These are phyloP conservation scores for Phialophora macrospora DNA, from an alignment of 2,329 filamentous ascomycete genomes.

Conservation along the genomic window DNA sequence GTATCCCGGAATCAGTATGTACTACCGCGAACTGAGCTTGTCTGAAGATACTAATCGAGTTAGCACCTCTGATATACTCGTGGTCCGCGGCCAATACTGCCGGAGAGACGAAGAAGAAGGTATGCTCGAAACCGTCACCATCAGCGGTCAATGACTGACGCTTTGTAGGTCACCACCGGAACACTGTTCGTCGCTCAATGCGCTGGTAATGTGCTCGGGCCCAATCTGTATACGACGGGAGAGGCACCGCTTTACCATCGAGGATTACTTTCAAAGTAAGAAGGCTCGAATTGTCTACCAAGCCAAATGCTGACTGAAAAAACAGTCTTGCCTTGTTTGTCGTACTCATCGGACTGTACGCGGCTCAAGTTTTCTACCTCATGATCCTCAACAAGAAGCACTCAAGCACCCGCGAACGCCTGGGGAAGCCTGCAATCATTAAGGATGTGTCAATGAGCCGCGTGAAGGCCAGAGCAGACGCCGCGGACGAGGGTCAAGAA, in stretches of 20 bases:
- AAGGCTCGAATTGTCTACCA: background rate
- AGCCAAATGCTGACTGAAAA: slow-evolving; percentile 22
- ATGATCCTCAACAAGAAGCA: slow-evolving; percentile 51
- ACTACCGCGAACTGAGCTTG: background rate
- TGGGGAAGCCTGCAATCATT: slow-evolving; percentile 65
- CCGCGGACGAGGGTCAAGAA: slow-evolving; percentile 39
- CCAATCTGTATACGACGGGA: slow-evolving; percentile 65
- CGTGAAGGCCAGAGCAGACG: slow-evolving; percentile 40
- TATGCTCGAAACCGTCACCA: background rate
- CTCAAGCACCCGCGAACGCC: slow-evolving; percentile 57
- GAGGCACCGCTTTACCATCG: slow-evolving; percentile 64
- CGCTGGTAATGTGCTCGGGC: slow-evolving; percentile 67
- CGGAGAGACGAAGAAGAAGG: slow-evolving; percentile 71
- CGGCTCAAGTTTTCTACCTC: slow-evolving; percentile 41
- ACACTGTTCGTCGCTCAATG: slow-evolving; percentile 69
- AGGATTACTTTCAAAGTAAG: slow-evolving; percentile 62
- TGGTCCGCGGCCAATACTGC: slow-evolving; percentile 69
- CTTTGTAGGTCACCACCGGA: slow-evolving; percentile 58
- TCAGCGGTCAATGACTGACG: slow-evolving; percentile 1
- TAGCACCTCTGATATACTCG: slow-evolving; percentile 68
- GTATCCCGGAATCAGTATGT: slow-evolving; percentile 59
- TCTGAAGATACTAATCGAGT: background rate
- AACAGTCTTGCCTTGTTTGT: slow-evolving; percentile 62
- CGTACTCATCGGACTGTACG: slow-evolving; percentile 60
- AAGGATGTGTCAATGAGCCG: slow-evolving; percentile 62